Conservation (phyloP, 129 eudicot species). For the Sambucus nigra region DNA sequence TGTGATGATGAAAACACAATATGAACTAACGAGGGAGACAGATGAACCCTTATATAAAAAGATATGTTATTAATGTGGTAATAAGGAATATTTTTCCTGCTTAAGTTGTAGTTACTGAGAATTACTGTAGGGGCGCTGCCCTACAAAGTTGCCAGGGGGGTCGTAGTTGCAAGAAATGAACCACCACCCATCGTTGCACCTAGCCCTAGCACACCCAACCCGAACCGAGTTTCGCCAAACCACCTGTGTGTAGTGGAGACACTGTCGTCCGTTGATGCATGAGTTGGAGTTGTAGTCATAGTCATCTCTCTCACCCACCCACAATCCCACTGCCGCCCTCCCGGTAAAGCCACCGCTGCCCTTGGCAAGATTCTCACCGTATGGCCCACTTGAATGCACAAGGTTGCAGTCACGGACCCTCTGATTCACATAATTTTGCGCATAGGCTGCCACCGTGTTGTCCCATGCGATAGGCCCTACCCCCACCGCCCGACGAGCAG, state of each 20-base stretch:
- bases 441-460: conserved; percentile 13
- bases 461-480: conserved; percentile 15
- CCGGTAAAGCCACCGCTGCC: not conserved
- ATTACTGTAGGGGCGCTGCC: conserved; percentile 23
- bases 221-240: conserved; percentile 16
- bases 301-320: conserved; percentile 13
- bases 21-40: too few species aligned
- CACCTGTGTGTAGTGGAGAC: too few species aligned
- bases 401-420: too few species aligned
- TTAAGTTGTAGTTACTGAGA: too few species aligned
- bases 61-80: too few species aligned
- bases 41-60: too few species aligned
- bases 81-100: too few species aligned
- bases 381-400: too few species aligned
- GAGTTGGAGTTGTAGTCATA: conserved; percentile 12
- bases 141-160: conserved; percentile 23
- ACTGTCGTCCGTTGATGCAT: conserved; percentile 6
- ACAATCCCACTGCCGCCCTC: conserved; percentile 9
- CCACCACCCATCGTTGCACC: too few species aligned
- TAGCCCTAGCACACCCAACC: too few species aligned
- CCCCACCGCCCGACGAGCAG: conserved; percentile 17
- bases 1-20: too few species aligned
- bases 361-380: too few species aligned
- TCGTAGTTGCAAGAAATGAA: conserved; percentile 23
- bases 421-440: conserved; percentile 14